Evolutionary conservation across 1,284 basidiomycete species (phyloP), one percentile per base, ranked within the genome.

Genomic region (Heterobasidion annosum): DNA sequence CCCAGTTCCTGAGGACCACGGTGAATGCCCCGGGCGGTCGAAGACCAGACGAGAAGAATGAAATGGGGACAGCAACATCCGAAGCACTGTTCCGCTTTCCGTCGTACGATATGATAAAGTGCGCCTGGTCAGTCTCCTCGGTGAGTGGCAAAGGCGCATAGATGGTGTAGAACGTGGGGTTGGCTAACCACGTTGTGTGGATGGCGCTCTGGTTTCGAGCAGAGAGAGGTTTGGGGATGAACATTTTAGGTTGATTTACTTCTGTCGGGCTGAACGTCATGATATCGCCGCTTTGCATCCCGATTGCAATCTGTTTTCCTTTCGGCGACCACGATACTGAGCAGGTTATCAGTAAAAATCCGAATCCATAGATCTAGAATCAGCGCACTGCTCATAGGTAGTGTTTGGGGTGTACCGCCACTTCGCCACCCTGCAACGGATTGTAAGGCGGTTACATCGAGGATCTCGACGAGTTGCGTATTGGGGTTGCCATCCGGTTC

Each of bases 321-420:
- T 90, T 91, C 1, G 89, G 84, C 2, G 91, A 93, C 91, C 91
- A 93, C 18, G 83, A 81, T 5, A 85, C 85, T 86, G 58, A 19
- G 55, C 16, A 48, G 0, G n/a, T 40, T 25, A 48, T 65, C 16
- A 62, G 57, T 56, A 35, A n/a, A 51, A 50, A 45, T 50, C 52
- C 32, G 19, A 13, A 13, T 18, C 56, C 34, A 57, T 54, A 42
- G 51, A 48, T 40, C 51, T 49, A 35, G 48, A 50, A 51, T 32
- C 56, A 18, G 72, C 83, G 54, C 57, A 88, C 87, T 71, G 56
- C 81, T 74, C 15, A 76, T 76, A 0, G 83, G 82, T 37, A 70
- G 74, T 13, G 76, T 74, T 54, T 75, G 73, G 1, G 70, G 67
- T 0, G 74, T 69, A 51, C 77, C 74, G 16, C 73, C 74, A 19